These are phyloP conservation scores for Nephromyces sp. DNA, from an alignment of 169 alveolate species.

Conservation along the genomic window DNA sequence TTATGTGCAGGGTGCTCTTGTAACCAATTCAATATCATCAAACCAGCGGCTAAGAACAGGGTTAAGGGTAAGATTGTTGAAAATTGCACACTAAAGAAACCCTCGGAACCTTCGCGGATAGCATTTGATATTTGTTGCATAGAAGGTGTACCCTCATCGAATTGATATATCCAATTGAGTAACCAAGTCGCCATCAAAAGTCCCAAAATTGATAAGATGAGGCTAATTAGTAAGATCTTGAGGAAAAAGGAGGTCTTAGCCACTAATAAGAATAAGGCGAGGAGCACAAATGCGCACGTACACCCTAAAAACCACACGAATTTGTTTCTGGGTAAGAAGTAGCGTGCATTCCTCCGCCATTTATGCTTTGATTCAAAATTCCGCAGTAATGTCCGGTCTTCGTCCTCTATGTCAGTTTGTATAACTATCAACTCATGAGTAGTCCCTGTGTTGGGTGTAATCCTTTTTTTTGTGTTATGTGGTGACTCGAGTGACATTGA, in stretches of 20 bases:
- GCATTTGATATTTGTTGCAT: slow-evolving; percentile 52
- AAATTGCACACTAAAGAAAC: slow-evolving; percentile 68
- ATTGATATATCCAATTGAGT: neutral
- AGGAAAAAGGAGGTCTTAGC: neutral
- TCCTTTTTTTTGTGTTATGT: too few relatives aligned
- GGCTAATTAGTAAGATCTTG: neutral
- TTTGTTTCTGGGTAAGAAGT: too few relatives aligned
- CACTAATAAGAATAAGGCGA: neutral
- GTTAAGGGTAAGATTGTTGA: slow-evolving; percentile 60
- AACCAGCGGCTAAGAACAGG: slow-evolving; percentile 35
- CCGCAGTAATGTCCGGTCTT: too few relatives aligned
- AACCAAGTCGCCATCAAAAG: neutral
- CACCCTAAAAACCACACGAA: too few relatives aligned
- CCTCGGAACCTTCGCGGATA: slow-evolving; percentile 73
- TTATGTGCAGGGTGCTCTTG: too few relatives aligned
- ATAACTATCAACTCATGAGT: too few relatives aligned
- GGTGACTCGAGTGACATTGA: too few relatives aligned
- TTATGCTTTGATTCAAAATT: too few relatives aligned
- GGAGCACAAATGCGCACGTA: too few relatives aligned
- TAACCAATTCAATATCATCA: slow-evolving; percentile 43
- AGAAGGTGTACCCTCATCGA: slow-evolving; percentile 6
- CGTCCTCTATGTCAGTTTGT: too few relatives aligned
- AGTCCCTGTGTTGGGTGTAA: too few relatives aligned
- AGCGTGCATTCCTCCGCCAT: too few relatives aligned
- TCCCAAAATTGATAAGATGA: neutral